These are phyloP conservation scores for Haplosporangium gracile DNA, from an alignment of 192 early-diverging fungal genomes.

Conservation along the genomic window DNA sequence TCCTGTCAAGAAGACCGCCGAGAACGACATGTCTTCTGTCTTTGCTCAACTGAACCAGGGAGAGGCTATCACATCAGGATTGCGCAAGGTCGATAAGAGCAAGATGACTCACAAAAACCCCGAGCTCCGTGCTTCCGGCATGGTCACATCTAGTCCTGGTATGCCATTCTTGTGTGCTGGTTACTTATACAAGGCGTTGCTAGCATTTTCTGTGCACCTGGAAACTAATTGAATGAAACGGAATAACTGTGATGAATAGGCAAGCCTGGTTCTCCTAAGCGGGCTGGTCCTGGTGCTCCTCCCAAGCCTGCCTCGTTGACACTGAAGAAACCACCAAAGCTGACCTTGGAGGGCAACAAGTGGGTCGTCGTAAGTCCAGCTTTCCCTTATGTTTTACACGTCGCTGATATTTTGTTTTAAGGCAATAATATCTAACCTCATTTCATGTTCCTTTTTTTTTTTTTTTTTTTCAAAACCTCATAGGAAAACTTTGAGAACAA, in stretches of 20 bases:
- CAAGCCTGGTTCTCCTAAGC: constrained; percentile 54
- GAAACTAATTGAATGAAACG: neutral
- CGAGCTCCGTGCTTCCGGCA: constrained; percentile 74
- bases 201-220: neutral
- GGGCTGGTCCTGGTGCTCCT: constrained; percentile 65
- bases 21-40: constrained; percentile 69
- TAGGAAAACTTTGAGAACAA: constrained; percentile 87
- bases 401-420: neutral
- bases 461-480: neutral
- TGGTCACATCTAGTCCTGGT: constrained; percentile 61
- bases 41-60: constrained; percentile 93
- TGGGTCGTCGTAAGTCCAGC: constrained; percentile 79
- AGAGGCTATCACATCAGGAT: constrained; percentile 74
- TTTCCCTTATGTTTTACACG: neutral
- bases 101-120: constrained; percentile 99
- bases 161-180: neutral
- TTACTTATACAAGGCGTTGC: neutral
- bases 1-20: constrained; percentile 24
- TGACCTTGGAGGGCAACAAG: constrained; percentile 89
- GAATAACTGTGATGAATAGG: constrained; percentile 2
- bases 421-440: neutral
- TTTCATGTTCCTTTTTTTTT: neutral
- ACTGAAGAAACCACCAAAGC: constrained; percentile 81
- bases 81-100: constrained; percentile 94
- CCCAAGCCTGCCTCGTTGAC: constrained; percentile 68